phyloP scores from a whole-genome alignment of 2,329 filamentous ascomycete species.

The Stemphylium lycopersici region DNA sequence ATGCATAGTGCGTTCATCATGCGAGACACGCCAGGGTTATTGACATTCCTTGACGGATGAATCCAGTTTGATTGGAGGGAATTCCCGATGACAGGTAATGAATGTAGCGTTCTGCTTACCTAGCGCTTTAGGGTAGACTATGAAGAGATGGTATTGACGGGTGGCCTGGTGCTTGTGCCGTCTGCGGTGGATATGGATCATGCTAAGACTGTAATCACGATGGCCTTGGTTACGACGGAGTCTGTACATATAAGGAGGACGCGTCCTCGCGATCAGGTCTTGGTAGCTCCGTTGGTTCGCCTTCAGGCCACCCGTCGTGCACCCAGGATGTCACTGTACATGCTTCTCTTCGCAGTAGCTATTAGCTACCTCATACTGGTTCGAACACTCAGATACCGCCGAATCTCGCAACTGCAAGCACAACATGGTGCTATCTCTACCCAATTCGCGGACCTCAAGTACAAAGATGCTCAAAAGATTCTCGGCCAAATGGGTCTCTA shows the following conservation, averaged over 20 bases:
- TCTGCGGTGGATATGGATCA: background rate
- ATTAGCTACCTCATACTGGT: slow-evolving; percentile 9
- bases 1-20: background rate
- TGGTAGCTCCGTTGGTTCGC: background rate
- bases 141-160: background rate
- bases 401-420: slow-evolving; percentile 4
- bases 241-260: background rate
- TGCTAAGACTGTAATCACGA: background rate
- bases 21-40: background rate
- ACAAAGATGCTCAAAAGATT: slow-evolving; percentile 10
- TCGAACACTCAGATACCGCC: slow-evolving; percentile 9
- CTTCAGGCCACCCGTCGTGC: background rate
- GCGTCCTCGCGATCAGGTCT: background rate
- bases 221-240: background rate
- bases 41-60: background rate
- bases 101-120: background rate
- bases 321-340: background rate
- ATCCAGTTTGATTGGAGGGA: background rate
- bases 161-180: background rate
- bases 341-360: background rate
- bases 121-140: background rate
- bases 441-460: slow-evolving; percentile 8
- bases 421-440: slow-evolving; percentile 5
- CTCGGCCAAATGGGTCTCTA: slow-evolving; percentile 5
- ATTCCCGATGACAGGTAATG: background rate